Percentiles rank a stretch among this genome's conserved stretches.
Evolutionary conservation across 1,284 basidiomycete genomes (phyloP).

Genomic region (Irpex sp.): DNA sequence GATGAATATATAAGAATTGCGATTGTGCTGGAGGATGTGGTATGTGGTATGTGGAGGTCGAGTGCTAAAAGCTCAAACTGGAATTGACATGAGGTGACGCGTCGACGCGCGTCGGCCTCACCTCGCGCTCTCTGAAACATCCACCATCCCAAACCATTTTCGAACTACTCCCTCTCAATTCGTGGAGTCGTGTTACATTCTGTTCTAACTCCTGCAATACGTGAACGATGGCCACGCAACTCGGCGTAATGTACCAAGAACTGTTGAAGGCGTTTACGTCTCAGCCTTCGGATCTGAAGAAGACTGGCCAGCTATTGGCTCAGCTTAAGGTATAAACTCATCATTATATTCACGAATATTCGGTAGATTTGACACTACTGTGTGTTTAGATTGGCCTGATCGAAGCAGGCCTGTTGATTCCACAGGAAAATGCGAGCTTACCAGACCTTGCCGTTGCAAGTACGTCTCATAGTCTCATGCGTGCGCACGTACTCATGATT

Average conservation of each 20-base stretch:
- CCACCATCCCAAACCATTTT: conserved; percentile 27
- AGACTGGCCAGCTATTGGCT: conserved; percentile 66
- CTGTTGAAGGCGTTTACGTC: conserved; percentile 70
- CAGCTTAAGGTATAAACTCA: conserved; percentile 74
- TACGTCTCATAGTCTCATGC: conserved; percentile 44
- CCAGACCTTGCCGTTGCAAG: conserved; percentile 79
- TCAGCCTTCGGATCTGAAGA: conserved; percentile 71
- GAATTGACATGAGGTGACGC: conserved; percentile 35
- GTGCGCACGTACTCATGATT: background rate
- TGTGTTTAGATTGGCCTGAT: conserved; percentile 77
- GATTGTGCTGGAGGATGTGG: conserved; percentile 21
- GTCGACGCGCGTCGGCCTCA: conserved; percentile 67
- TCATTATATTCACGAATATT: background rate
- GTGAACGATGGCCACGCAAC: conserved; percentile 57
- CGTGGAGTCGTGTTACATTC: conserved; percentile 27
- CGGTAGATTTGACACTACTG: background rate
- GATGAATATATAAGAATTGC: conserved; percentile 28
- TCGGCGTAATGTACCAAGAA: conserved; percentile 70
- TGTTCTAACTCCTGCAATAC: too few relatives aligned
- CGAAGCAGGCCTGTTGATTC: conserved; percentile 81
- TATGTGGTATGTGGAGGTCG: conserved; percentile 28
- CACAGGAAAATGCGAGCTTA: conserved; percentile 61
- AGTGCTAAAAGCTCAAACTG: conserved; percentile 30
- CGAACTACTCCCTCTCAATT: too few relatives aligned
- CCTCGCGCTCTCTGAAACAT: conserved; percentile 22